phyloP scores from a whole-genome alignment of 2,329 filamentous ascomycete species.

The Thielaviopsis euricoi region DNA sequence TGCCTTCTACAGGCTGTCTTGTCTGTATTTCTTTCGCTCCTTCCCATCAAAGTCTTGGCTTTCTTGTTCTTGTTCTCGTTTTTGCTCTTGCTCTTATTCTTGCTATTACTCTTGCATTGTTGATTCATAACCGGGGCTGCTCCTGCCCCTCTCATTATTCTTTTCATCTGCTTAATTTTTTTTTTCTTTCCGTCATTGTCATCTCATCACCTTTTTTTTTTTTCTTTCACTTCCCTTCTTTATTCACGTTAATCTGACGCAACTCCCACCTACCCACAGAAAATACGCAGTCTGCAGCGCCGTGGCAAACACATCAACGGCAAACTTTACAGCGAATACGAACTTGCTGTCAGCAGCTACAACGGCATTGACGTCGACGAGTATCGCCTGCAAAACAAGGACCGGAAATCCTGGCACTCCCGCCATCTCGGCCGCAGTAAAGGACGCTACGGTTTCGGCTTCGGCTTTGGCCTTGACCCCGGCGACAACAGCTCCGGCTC shows the following conservation, averaged over 20 bases:
- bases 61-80: too few relatives aligned
- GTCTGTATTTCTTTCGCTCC: not conserved
- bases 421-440: too few relatives aligned
- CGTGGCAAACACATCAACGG: slow-evolving; percentile 1
- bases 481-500: too few relatives aligned
- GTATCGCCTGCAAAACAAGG: not conserved
- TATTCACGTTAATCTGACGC: not conserved
- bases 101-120: not conserved
- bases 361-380: not conserved
- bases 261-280: not conserved
- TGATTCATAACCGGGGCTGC: not conserved
- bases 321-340: slow-evolving; percentile 6
- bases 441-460: too few relatives aligned
- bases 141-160: not conserved
- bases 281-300: not conserved
- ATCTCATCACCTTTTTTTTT: not conserved
- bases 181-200: not conserved
- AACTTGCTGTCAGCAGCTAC: slow-evolving; percentile 1
- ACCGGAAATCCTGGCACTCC: not conserved
- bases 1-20: not conserved
- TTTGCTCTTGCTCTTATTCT: too few relatives aligned
- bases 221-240: not conserved
- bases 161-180: not conserved
- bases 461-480: too few relatives aligned
- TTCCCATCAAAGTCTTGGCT: not conserved